Evolutionary conservation across 441 rosid genomes (phyloP).

Genomic region (Pelargonium fulgidum): DNA sequence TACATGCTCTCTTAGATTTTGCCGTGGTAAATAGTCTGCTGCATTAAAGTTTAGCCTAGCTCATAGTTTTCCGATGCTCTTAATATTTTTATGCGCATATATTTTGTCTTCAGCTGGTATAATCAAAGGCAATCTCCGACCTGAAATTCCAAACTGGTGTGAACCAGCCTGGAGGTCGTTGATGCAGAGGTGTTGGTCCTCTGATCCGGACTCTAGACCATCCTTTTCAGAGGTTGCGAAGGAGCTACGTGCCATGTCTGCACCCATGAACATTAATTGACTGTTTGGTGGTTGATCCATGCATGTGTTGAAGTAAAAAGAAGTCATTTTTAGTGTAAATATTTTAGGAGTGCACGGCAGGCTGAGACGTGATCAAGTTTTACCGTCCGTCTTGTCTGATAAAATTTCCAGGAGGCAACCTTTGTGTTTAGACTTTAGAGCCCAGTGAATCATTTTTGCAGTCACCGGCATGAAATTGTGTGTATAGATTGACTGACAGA

Average conservation of each 20-base stretch:
- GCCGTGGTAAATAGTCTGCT: not conserved
- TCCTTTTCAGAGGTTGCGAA: constrained; percentile 46
- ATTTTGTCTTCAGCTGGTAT: constrained; percentile 40
- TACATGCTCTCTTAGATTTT: not conserved
- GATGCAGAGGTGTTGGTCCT: constrained; percentile 60
- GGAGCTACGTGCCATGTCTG: constrained; percentile 48
- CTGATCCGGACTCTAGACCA: constrained; percentile 45
- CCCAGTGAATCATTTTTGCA: constrained; percentile 12
- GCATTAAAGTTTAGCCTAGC: not conserved
- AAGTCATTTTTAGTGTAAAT: constrained; percentile 17
- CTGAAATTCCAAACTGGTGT: constrained; percentile 47
- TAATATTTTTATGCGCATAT: not conserved
- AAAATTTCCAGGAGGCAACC: not conserved
- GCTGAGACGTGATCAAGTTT: constrained; percentile 18
- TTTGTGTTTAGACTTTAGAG: not conserved
- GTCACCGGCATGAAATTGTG: constrained; percentile 6
- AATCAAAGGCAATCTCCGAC: constrained; percentile 41
- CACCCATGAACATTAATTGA: constrained; percentile 33
- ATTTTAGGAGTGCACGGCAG: constrained; percentile 16
- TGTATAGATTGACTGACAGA: not conserved
- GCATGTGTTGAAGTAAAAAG: not conserved
- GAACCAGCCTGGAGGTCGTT: constrained; percentile 50
- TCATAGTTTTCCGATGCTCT: not conserved
- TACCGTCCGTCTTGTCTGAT: constrained; percentile 21
- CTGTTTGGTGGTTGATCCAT: not conserved